phyloP scores from a whole-genome alignment of 192 early-diverging fungal species.

The Backusella psychrophila region DNA sequence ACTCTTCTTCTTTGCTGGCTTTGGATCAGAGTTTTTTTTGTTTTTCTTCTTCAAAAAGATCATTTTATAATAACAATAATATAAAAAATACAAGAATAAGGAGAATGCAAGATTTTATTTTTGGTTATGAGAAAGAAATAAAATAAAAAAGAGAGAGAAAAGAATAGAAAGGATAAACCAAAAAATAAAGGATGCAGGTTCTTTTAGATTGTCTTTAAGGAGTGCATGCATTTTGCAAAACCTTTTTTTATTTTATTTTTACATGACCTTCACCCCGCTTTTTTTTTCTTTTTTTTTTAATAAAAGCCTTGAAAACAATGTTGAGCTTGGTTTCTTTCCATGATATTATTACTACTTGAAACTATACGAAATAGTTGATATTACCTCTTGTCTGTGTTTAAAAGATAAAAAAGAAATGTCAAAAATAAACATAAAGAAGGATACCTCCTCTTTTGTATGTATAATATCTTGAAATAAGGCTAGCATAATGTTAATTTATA shows the following conservation, averaged over 20 bases:
- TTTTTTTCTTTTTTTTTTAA: background rate
- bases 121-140: background rate
- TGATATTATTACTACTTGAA: too few species aligned
- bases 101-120: background rate
- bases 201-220: constrained; percentile 4
- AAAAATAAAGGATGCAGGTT: constrained; percentile 3
- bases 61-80: background rate
- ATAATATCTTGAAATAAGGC: too few species aligned
- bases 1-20: background rate
- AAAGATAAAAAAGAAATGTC: too few species aligned
- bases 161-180: background rate
- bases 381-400: too few species aligned
- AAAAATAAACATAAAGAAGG: too few species aligned
- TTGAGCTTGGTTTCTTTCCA: too few species aligned
- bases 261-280: background rate
- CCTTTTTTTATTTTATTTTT: background rate
- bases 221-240: background rate
- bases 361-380: too few species aligned
- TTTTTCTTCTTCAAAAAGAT: constrained; percentile 5
- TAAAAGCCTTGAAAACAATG: background rate
- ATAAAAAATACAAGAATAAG: background rate
- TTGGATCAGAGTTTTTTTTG: background rate
- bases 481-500: too few species aligned
- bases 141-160: background rate
- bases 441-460: too few species aligned